A percentile compares a stretch with the other conserved stretches of the same genome.
Conservation (phyloP, 2,329 filamentous ascomycete genomes). For the Neurospora crassa region DNA sequence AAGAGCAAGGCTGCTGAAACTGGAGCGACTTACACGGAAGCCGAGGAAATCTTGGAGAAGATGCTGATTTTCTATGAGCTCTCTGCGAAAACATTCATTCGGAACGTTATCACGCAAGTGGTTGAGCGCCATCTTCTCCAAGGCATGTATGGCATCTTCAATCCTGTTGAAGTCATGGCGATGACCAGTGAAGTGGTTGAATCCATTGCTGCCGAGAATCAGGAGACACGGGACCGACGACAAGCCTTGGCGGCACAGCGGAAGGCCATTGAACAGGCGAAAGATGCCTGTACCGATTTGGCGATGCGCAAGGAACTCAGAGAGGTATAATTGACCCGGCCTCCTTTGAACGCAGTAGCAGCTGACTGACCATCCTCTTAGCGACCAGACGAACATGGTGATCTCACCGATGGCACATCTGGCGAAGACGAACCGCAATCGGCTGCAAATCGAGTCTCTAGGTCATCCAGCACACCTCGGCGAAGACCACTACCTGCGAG, state of each 20-base stretch:
- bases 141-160: conserved; percentile 42
- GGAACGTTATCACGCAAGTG: conserved; percentile 43
- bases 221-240: conserved; percentile 41
- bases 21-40: conserved; percentile 37
- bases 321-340: conserved; percentile 8
- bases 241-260: conserved; percentile 37
- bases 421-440: neutral
- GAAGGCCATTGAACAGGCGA: conserved; percentile 40
- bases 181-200: conserved; percentile 36
- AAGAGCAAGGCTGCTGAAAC: conserved; percentile 32
- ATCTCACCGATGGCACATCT: neutral
- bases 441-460: neutral
- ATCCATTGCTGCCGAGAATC: conserved; percentile 43
- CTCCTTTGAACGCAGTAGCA: neutral
- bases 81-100: conserved; percentile 40
- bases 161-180: conserved; percentile 40
- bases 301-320: conserved; percentile 44
- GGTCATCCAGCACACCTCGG: neutral
- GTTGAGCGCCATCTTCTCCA: conserved; percentile 41
- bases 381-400: neutral
- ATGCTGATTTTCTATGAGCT: conserved; percentile 48
- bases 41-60: conserved; percentile 44
- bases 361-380: neutral
- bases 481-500: neutral
- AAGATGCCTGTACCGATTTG: conserved; percentile 37